Conservation (phyloP, 2,329 filamentous ascomycete species). For the Fusarium transvaalense region DNA sequence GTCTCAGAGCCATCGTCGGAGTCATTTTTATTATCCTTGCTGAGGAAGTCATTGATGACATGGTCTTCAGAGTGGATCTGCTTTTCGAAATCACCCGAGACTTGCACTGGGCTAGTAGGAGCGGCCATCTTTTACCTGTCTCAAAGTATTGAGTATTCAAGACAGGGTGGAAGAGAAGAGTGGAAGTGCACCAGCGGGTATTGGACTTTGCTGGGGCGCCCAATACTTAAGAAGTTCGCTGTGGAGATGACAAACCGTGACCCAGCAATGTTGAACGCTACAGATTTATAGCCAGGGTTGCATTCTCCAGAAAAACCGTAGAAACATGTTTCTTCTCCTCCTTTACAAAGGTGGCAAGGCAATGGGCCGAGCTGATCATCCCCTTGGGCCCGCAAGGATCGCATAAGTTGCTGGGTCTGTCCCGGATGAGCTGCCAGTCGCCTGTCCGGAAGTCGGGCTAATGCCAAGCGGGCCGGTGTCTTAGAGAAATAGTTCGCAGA, state of each 20-base stretch:
- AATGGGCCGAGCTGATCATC: constrained; percentile 11
- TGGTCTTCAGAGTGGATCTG: constrained; percentile 29
- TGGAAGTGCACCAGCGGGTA: background rate
- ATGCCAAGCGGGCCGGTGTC: constrained; percentile 28
- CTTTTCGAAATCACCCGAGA: constrained; percentile 33
- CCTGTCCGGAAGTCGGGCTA: constrained; percentile 31
- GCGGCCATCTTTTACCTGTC: constrained; percentile 6
- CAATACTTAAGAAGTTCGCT: constrained; percentile 1
- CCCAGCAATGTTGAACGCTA: background rate
- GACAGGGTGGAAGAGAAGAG: background rate
- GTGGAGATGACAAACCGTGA: constrained; percentile 2
- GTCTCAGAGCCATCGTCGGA: constrained; percentile 44
- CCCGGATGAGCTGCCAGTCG: constrained; percentile 1
- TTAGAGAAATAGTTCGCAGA: constrained; percentile 2
- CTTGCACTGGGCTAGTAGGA: constrained; percentile 10
- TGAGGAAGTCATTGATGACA: constrained; percentile 12
- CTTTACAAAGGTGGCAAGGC: constrained; percentile 14
- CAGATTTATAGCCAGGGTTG: constrained; percentile 32
- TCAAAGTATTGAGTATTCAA: background rate
- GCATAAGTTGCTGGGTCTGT: background rate
- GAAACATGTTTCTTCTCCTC: background rate
- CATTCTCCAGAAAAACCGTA: constrained; percentile 11
- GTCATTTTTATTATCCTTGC: constrained; percentile 31
- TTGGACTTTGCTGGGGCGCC: constrained; percentile 7
- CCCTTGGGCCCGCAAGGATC: constrained; percentile 5